phyloP scores from a whole-genome alignment of 306 rosid species.

The Cicer cuneatum region DNA sequence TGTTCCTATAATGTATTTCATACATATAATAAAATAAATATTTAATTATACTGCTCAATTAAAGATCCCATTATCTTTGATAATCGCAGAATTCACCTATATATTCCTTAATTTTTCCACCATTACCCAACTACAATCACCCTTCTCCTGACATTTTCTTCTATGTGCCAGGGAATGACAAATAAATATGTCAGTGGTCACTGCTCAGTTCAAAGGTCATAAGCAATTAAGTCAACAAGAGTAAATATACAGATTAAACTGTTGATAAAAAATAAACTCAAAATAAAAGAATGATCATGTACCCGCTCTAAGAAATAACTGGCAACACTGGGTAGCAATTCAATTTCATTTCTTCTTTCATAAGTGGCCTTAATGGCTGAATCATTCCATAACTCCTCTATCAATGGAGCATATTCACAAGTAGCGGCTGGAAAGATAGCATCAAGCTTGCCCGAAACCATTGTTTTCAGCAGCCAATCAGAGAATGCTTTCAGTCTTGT shows the following conservation, averaged over 20 bases:
- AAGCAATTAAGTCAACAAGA: constrained; percentile 13
- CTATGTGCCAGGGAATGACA: constrained; percentile 15
- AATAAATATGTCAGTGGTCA: constrained; percentile 14
- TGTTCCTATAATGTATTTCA: background rate
- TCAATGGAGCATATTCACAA: constrained; percentile 90
- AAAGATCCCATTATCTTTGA: constrained; percentile 25
- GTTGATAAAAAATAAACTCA: constrained; percentile 21
- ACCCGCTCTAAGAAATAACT: constrained; percentile 94
- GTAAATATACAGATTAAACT: constrained; percentile 18
- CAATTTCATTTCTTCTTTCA: constrained; percentile 86
- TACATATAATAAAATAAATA: background rate
- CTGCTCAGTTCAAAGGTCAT: constrained; percentile 22
- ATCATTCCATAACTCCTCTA: constrained; percentile 91
- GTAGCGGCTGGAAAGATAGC: constrained; percentile 97
- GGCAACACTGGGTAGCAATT: constrained; percentile 86
- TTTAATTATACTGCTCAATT: constrained; percentile 17
- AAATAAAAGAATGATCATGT: constrained; percentile 46
- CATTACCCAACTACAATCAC: background rate
- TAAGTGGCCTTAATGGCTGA: constrained; percentile 86
- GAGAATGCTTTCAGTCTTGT: constrained; percentile 93
- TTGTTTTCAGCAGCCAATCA: constrained; percentile 96
- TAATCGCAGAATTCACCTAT: constrained; percentile 9
- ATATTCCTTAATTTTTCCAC: constrained; percentile 20
- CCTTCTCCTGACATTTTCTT: constrained; percentile 18
- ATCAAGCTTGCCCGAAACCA: constrained; percentile 90